Base-by-base conservation (phyloP, 2,329 filamentous ascomycete genomes). In the Teratosphaeria viscida region DNA sequence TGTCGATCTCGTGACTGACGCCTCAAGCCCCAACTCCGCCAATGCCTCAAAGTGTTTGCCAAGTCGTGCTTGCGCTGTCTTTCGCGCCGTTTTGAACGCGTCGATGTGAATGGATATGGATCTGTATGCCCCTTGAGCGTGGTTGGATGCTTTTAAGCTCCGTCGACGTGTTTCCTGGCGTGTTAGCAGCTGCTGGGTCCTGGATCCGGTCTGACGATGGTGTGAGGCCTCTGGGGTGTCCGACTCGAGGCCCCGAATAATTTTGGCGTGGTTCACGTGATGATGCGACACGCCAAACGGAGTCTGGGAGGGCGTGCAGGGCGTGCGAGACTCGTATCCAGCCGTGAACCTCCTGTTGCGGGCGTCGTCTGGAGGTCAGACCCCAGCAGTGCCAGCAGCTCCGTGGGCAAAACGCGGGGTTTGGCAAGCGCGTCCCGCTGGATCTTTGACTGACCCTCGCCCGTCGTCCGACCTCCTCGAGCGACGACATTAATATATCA, bases 241-340 rank as follows among this genome's bases (percentile, higher is more conserved):
- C 19, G 49, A 10, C 4, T 14, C 12, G 26, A 8, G 35, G 14
- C 26, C 8, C 16, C 10, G 7, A 14, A 23, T 56, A 47, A 29
- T 56, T 55, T 47, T 47, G 39, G 5, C 32, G 34, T 56, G 39
- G 49, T 47, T 7, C 19, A 47, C 3, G 37, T 57, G 60, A 56
- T 57, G 57, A 61, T 56, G 59, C 59, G 59, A 61, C 59, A 59
- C 59, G n/a, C 19, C 12, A 12, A 29, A 29, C 32, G 37, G n/a
- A 14, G 52, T 54, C 19, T 55, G 19, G 12, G 34, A 37, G 23
- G n/a, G 16, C 12, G 23, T 55, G 10, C 5, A 32, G 7, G 53
- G 43, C 43, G 43, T 49, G 43, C 8, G 43, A 49, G 43, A 23
- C n/a, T 49, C 8, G 43, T 19, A 19, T 10, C 16, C 4, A 49